Percentiles rank a stretch among this genome's conserved stretches.
phyloP scores from a whole-genome alignment of 768 basidiomycete genomes.

The Saitozyma podzolica region DNA sequence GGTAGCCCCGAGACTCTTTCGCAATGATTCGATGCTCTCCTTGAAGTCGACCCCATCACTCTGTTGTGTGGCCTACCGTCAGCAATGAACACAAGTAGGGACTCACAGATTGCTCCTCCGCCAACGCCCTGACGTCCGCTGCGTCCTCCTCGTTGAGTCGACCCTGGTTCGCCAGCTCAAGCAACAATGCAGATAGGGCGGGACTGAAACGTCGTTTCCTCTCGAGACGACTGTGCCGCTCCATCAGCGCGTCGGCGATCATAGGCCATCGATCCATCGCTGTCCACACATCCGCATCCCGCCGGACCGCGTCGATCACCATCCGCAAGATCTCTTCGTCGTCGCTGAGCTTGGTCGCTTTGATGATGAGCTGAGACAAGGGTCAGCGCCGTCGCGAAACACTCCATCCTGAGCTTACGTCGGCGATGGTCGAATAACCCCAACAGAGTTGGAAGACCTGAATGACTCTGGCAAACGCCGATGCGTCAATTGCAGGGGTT shows the following conservation, averaged over 20 bases:
- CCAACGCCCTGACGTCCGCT: constrained; percentile 21
- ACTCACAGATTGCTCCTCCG: constrained; percentile 2
- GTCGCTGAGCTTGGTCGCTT: constrained; percentile 24
- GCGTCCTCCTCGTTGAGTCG: constrained; percentile 28
- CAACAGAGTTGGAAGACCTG: constrained; percentile 29
- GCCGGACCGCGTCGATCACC: constrained; percentile 26
- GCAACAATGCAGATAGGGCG: constrained; percentile 17
- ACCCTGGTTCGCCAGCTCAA: constrained; percentile 24
- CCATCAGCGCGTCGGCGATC: constrained; percentile 33
- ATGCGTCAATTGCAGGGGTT: constrained; percentile 29
- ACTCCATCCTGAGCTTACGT: constrained; percentile 14
- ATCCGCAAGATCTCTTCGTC: constrained; percentile 36
- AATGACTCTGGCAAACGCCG: constrained; percentile 36
- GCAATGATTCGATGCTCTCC: background rate
- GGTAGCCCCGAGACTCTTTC: background rate
- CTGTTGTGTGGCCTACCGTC: constrained; percentile 5
- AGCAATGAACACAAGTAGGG: background rate
- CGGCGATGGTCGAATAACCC: constrained; percentile 36
- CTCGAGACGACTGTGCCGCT: constrained; percentile 21
- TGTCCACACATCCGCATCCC: constrained; percentile 44
- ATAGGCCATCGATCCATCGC: constrained; percentile 41
- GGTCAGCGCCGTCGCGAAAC: background rate
- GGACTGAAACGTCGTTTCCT: constrained; percentile 17
- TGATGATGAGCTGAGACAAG: constrained; percentile 23
- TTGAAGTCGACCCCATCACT: too few relatives aligned